Evolutionary conservation across 164 flowering plant species (phyloP), one percentile per base, ranked within the genome.

Genomic region (Vitis rotundifolia): DNA sequence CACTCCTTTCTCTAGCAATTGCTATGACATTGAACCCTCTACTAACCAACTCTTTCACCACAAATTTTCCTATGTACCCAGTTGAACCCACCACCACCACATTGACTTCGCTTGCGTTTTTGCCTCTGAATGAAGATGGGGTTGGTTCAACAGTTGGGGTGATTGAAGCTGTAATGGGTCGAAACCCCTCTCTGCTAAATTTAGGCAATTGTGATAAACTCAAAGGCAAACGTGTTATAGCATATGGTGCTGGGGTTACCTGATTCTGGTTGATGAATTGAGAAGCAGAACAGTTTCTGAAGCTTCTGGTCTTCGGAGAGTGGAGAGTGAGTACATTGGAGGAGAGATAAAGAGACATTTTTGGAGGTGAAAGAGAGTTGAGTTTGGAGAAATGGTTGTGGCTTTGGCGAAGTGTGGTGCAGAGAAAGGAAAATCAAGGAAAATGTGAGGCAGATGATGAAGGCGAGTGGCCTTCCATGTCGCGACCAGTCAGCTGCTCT

Each of bases 21-120:
- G 97, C 90, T 8, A 91, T 83, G 9, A 94, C 97, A 79, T 91
- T 87, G 70, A 87, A 94, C 49, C 94, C 95, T 61, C 97, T 81
- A 9, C 74, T 78, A 56, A 92, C 78, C 63, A 94, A 67, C 79
- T 91, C 97, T 57, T 81, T 85, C 12, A 85, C 97, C 2, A 90
- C 97, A 75, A 89, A 94, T 63, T 86, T 92, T 5, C 98, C 98
- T 63, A 92, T 92, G 67, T 94, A 94, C 71, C 97, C 98, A 75
- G 98, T 91, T 55, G 97, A 87, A 54, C 98, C 98, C 74, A 90
- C 98, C 16, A 93, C 94, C 70, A 91, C 69, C 66, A 93, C 81
- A 69, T 88, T 93, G 59, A 90, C 79, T 47, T 91, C 91, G 71
- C 85, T 78, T 3, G 97, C 90, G 59, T 65, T 79, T 73, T 85